Conservation (phyloP, 192 early-diverging fungal species). For the Rhizophagus clarus region DNA sequence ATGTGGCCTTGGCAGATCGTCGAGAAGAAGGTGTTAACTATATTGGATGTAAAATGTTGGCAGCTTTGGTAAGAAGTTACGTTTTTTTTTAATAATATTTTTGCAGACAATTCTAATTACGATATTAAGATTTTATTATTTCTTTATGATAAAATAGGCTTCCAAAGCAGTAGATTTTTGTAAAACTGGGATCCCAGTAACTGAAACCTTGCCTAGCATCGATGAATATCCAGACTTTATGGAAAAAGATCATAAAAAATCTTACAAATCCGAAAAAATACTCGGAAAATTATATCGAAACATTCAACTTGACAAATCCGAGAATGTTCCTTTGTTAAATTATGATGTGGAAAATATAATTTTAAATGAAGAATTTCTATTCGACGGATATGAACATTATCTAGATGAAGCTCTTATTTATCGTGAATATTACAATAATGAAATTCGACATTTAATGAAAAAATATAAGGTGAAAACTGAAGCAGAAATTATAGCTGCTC, state of each 20-base stretch:
- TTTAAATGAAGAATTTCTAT: not conserved
- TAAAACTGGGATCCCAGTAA: slow-evolving; percentile 18
- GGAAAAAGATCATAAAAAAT: not conserved
- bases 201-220: not conserved
- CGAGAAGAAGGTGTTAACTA: slow-evolving; percentile 44
- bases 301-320: not conserved
- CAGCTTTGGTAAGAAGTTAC: slow-evolving; percentile 43
- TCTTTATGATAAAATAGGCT: not conserved
- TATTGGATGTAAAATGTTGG: slow-evolving; percentile 57
- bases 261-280: slow-evolving; percentile 12
- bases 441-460: slow-evolving; percentile 12
- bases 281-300: slow-evolving; percentile 9
- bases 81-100: not conserved
- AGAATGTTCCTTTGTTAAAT: not conserved
- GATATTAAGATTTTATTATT: not conserved
- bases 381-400: slow-evolving; percentile 1
- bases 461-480: slow-evolving; percentile 17
- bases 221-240: slow-evolving; percentile 29
- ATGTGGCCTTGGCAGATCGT: slow-evolving; percentile 63
- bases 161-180: slow-evolving; percentile 27
- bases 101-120: not conserved
- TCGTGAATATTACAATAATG: not conserved
- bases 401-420: not conserved
- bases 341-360: not conserved
- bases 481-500: slow-evolving; percentile 15